Conservation (phyloP, 2,329 filamentous ascomycete genomes). For the Neofusicoccum sp. region DNA sequence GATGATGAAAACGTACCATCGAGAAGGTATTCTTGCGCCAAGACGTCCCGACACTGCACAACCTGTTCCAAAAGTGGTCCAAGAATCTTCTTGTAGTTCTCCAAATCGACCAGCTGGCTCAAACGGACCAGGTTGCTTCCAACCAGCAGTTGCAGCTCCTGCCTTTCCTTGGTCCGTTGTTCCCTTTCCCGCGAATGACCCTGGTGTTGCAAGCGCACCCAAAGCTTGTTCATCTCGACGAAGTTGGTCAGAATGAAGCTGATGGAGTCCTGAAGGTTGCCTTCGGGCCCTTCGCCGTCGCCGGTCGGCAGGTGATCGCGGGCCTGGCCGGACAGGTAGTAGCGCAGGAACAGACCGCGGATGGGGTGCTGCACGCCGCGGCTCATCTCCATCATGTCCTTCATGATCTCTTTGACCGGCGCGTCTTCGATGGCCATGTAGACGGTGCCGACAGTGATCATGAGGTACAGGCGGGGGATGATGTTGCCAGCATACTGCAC, state of each 20-base stretch:
- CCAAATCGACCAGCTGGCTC: constrained; percentile 92
- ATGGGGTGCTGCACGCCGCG: constrained; percentile 96
- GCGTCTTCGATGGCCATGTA: constrained; percentile 99
- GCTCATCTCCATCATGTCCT: constrained; percentile 99
- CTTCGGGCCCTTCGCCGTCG: constrained; percentile 84
- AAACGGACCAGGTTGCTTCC: constrained; percentile 94
- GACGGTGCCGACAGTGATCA: constrained; percentile 98
- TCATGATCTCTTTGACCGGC: constrained; percentile 99
- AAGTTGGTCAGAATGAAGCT: constrained; percentile 98
- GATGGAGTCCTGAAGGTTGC: constrained; percentile 94
- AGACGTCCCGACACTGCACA: constrained; percentile 92
- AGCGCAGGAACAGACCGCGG: constrained; percentile 88
- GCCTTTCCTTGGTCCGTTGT: constrained; percentile 87
- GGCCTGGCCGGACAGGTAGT: constrained; percentile 94
- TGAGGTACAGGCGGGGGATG: constrained; percentile 90
- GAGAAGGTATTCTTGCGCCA: constrained; percentile 94
- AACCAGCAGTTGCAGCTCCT: constrained; percentile 91
- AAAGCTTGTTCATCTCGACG: constrained; percentile 99
- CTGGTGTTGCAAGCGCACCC: constrained; percentile 96
- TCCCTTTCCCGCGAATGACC: constrained; percentile 94
- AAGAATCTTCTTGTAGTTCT: constrained; percentile 90
- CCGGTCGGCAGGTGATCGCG: constrained; percentile 82
- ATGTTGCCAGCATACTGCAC: constrained; percentile 99
- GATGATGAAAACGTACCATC: constrained; percentile 57
- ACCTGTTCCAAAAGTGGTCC: constrained; percentile 91